Conservation (phyloP, 78 protist species). For the Carpediemonas membranifera region DNA sequence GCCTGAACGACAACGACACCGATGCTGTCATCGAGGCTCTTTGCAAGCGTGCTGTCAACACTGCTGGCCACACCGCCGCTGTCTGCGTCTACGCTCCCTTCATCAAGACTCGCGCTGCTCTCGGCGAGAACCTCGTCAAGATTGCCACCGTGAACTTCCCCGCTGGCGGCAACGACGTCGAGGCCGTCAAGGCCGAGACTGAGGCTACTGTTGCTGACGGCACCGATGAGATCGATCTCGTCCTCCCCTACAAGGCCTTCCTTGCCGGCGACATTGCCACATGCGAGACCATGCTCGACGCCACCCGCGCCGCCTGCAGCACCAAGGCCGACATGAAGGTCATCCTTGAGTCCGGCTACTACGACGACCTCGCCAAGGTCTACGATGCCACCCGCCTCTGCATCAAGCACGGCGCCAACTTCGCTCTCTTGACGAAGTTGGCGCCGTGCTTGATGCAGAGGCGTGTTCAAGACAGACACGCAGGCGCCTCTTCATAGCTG, state of each 20-base stretch:
- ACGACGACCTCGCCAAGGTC: neutral
- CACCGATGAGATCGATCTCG: conserved; percentile 30
- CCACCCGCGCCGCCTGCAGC: neutral
- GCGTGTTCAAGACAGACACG: too few species aligned
- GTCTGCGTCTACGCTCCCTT: conserved; percentile 27
- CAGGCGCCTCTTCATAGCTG: too few species aligned
- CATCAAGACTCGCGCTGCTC: neutral
- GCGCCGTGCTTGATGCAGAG: too few species aligned
- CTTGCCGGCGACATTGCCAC: neutral
- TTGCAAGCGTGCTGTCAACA: neutral
- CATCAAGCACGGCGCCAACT: conserved; percentile 16
- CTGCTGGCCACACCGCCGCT: conserved; percentile 7
- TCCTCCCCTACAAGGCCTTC: too few species aligned
- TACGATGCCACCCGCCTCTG: too few species aligned
- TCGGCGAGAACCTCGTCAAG: conserved; percentile 18
- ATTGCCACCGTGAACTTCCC: conserved; percentile 33
- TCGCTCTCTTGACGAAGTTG: too few species aligned
- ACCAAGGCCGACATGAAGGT: too few species aligned
- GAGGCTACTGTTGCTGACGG: conserved; percentile 20
- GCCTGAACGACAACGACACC: conserved; percentile 28
- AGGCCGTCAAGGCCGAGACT: too few species aligned
- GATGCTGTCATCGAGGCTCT: neutral
- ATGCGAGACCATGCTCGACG: neutral
- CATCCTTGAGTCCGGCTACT: conserved; percentile 8
- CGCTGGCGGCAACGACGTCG: conserved; percentile 7